Evolutionary conservation across 192 early-diverging fungal genomes (phyloP), one percentile per base, ranked within the genome.

Genomic region (Dispira parvispora): DNA sequence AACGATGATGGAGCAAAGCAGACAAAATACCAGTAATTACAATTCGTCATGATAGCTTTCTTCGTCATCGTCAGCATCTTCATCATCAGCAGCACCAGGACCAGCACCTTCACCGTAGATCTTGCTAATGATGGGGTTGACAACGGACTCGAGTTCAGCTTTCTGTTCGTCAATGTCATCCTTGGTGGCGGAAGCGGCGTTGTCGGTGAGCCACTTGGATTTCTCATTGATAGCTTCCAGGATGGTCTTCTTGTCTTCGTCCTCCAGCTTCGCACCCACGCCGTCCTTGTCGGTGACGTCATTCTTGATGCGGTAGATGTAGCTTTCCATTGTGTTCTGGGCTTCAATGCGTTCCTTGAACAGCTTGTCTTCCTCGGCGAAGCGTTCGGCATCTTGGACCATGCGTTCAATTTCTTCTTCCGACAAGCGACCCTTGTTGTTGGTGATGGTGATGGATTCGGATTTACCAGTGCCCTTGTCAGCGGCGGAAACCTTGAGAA

Each of bases 81-180:
- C 83, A 57, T 75, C 79, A 46, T 65, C 74, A 63, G 82, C 78
- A 45, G 78, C 78, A 56, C 73, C 71, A 69, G 78, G 80, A 54
- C 71, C 78, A 46, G 75, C 71, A 62, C 75, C 82, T 49, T 73
- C 75, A 43, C 73, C 75, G 71, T 96, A 95, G 32, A 96, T 77
- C 82, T 96, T 97, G 75, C 84, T 73, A 55, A 88, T 87, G 71
- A 98, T 92, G 62, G 93, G 92, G 81, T 94, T 95, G 54, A 96
- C 88, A 61, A 95, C 70, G 27, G 86, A 80, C 79, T 98, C 92
- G 65, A 98, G 73, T 75, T 94, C 92, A 69, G 84, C 80, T 75
- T 90, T 89, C 80, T 91, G 89, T 78, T 95, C 92, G 62, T 96
- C 92, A 78, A 94, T 82, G 75, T 98, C 95, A 72, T 98, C 95